Evolutionary conservation across 2,329 filamentous ascomycete species (phyloP), one percentile per base, ranked within the genome.

Genomic region (Colletotrichum orchidophilum): DNA sequence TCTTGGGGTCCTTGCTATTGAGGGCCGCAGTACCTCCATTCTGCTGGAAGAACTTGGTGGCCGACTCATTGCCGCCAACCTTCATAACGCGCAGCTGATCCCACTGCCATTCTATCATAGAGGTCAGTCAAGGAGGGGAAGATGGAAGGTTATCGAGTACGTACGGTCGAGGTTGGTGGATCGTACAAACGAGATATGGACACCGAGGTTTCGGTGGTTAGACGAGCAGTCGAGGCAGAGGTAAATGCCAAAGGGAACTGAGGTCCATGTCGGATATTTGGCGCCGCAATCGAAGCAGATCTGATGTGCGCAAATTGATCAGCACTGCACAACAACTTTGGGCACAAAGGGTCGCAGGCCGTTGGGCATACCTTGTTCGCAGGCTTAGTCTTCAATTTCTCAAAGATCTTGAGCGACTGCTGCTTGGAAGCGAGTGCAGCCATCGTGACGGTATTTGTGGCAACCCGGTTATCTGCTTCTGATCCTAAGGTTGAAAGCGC

Each of bases 221-320:
- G 96, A 93, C 52, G 96, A 98, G 86, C 96, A 99, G 85, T 99
- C 96, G 78, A 99, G 92, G 80, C 96, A 99, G 26, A 99, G 91
- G 82, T 98, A 99, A 81, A 99, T 98, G 79, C 94, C 96, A 75
- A 99, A 95, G 12, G 96, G 95, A 35, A 98, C 95, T 7, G 96
- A 98, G 8, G 95, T 97, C 96, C 96, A 99, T 70, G 96, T 98
- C 73, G 96, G 96, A 80, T 98, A 98, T 85, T 98, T 98, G 78
- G 95, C 93, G 81, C 94, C 92, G 84, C 96, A 99, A 85, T 99
- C 96, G 84, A 99, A 99, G 88, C 96, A 99, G 86, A 97, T 90
- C 95, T 97, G 78, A 63, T 69, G 50, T 59, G 66, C 61, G 72
- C 50, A 24, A 65, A 26, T 50, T 58, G 59, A 53, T 74, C 57